phyloP scores from a whole-genome alignment of 176 grass and related monocot genomes.

The Elymus sibiricus region DNA sequence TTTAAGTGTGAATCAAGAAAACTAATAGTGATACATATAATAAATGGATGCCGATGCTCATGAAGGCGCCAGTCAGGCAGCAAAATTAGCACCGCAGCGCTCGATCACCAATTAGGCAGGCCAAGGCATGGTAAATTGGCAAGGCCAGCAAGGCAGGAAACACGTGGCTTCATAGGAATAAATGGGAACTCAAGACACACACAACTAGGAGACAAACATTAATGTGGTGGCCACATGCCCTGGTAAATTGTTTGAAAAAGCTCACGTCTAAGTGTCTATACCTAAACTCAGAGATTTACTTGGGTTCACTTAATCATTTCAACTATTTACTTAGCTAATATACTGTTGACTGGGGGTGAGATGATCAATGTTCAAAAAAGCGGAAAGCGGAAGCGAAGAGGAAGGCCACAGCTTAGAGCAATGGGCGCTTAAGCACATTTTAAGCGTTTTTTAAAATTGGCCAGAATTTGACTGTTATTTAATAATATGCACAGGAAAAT shows the following conservation, averaged over 20 bases:
- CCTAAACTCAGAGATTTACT: not conserved
- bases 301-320: slow-evolving; percentile 11
- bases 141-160: not conserved
- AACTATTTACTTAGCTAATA: not conserved
- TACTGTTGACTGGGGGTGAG: not conserved
- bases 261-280: not conserved
- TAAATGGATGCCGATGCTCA: not conserved
- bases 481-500: too few relatives aligned
- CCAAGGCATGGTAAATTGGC: not conserved
- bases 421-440: too few relatives aligned
- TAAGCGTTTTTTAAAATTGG: too few relatives aligned
- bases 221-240: not conserved
- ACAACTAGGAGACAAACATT: not conserved
- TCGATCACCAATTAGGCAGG: not conserved
- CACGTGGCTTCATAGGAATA: not conserved
- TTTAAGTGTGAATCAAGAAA: slow-evolving; percentile 12
- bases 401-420: too few relatives aligned
- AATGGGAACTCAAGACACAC: not conserved
- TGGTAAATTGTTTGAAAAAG: not conserved
- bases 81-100: not conserved
- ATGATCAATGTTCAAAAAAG: too few relatives aligned
- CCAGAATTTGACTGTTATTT: too few relatives aligned
- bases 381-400: too few relatives aligned
- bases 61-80: not conserved
- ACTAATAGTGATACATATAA: slow-evolving; percentile 12